Evolutionary conservation across 129 eudicot genomes (phyloP), one percentile per base, ranked within the genome.

Genomic region (Dittrichia graveolens): DNA sequence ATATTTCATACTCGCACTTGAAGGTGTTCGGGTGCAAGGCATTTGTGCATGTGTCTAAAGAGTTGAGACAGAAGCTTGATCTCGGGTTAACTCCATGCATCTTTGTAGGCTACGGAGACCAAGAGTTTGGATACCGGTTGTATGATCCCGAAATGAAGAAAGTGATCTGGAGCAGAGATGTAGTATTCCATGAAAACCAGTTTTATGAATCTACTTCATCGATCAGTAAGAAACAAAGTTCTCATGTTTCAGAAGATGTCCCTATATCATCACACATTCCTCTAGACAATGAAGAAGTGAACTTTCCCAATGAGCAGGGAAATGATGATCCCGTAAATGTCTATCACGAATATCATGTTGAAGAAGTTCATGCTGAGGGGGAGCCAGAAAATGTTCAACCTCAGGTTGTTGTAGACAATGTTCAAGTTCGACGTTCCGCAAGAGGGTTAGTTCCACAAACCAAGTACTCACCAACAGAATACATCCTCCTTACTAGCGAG

Each of bases 381-480:
- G 58, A 53, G 58, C 58, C 31, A 24, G 31, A 24, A 24, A 24
- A 24, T 24, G 2, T 2, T 53, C 13, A 6, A 53, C 58, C 58
- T 15, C 8, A 53, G 6, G 18, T 7, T 53, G 58, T 6, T 53
- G 7, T 8, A 12, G 8, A 53, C 11, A 53, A 53, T 53, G 58
- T 15, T 53, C 58, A 53, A 53, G 58, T 53, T 53, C 24, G 31
- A 53, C 58, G 58, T 53, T 53, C 34, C 5, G 58, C 1, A 6
- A 24, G 58, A 53, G 58, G 58, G 11, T 53, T 53, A 53, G 58
- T 53, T n/a, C 58, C 58, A 13, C 58, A 53, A 53, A 53, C 16
- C 6, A n/a, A 53, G 19, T 53, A 53, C 31, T 53, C 34, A 7
- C 58, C 58, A 2, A 24, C 31, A 24, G 2, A 24, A 24, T 24